Base-by-base conservation (phyloP, 108 stramenopile genomes). In the Stephanodiscus triporus region DNA sequence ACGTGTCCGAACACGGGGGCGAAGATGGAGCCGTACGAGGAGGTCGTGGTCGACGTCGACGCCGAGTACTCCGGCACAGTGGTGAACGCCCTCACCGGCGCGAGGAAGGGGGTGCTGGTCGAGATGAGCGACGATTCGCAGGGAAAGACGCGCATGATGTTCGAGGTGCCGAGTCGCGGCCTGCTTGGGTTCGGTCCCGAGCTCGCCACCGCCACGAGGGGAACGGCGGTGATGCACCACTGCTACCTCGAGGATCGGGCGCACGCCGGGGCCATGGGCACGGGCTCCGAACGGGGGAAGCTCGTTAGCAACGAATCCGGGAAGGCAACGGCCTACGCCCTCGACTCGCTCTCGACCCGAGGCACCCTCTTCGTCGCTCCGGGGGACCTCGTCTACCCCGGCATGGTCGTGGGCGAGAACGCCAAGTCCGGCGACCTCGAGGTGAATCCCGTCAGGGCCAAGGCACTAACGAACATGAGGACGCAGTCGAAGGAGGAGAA, bases 371-470 rank as follows among this genome's bases (percentile, higher is more conserved):
- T 99, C 84, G 82, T 98, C 13, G 90, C 66, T 37, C 95, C 96
- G 14, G 90, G 91, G 0, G 89, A 93, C 48, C 84, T 89, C 55
- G 95, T 97, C 9, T 95, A 97, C 75, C 75, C 92, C 64, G 97
- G 98, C 45, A 98, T 98, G 99, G 89, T 99, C 10, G 87, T 99
- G 48, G 99, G 99, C 6, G 94, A 98, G 72, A 85, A 91, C 74
- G 83, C 70, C 65, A 77, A 77, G 54, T 36, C 78, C 7, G 89
- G 87, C 27, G 95, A 96, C 63, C 72, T 97, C 9, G 86, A 91
- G 56, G 97, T 97, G 27, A 97, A 97, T 68, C 86, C 96, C 9
- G 94, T 96, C 47, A 83, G 92, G 53, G 86, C 95, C 42, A 99
- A 99, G 85, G 89, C 83, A 26, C 66, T 86, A 11, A 97, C 84